Percentiles rank a stretch among this genome's conserved stretches.
phyloP scores from a whole-genome alignment of 768 basidiomycete genomes.

The Trametopsis cervina region DNA sequence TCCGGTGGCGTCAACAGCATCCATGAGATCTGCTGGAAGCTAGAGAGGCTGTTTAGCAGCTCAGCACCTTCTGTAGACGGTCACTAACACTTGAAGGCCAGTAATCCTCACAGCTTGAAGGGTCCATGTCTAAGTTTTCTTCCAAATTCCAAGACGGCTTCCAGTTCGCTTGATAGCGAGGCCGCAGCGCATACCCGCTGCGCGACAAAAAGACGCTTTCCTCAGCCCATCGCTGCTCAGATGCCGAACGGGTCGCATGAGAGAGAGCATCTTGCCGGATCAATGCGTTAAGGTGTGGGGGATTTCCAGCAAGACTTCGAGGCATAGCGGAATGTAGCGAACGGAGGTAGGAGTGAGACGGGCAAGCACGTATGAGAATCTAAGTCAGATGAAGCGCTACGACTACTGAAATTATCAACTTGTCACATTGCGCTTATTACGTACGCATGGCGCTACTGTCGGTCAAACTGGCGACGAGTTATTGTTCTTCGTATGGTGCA shows the following conservation, averaged over 20 bases:
- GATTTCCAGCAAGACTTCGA: no score
- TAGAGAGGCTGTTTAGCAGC: background rate
- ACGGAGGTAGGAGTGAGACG: background rate
- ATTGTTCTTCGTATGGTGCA: no score
- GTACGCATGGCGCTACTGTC: no score
- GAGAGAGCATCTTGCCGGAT: background rate
- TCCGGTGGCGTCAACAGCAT: constrained; percentile 16
- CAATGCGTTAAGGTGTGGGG: background rate
- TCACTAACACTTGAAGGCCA: background rate
- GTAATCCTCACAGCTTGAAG: constrained; percentile 8
- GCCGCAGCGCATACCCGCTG: constrained; percentile 20
- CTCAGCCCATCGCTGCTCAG: background rate
- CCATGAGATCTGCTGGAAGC: background rate
- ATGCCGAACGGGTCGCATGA: background rate
- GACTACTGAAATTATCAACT: no score
- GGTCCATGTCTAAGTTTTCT: background rate
- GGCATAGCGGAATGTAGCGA: background rate
- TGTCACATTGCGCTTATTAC: no score
- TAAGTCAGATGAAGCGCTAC: no score
- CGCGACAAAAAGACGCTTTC: background rate
- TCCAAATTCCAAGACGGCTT: constrained; percentile 26
- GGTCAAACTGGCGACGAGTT: no score
- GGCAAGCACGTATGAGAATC: background rate
- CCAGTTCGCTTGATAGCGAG: constrained; percentile 23
- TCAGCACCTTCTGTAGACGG: background rate